Conservation (phyloP, 2,329 filamentous ascomycete genomes). For the Penicillium verrucosum region DNA sequence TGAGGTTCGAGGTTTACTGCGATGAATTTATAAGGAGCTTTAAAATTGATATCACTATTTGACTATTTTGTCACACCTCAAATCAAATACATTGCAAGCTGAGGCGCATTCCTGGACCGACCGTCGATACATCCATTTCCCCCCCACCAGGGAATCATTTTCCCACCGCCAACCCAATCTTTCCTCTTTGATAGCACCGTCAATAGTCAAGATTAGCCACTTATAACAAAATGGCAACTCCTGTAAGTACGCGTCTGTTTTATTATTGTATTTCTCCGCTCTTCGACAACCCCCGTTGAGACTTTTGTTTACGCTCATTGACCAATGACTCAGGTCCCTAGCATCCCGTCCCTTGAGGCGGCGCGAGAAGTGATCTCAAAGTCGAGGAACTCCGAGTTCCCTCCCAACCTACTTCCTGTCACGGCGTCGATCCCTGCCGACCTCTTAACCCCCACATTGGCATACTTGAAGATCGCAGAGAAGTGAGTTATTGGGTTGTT, state of each 20-base stretch:
- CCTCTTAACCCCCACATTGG: constrained; percentile 88
- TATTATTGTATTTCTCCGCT: neutral
- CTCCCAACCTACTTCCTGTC: constrained; percentile 76
- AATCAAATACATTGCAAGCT: neutral
- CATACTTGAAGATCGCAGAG: constrained; percentile 85
- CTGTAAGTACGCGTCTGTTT: constrained; percentile 18
- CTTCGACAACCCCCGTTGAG: neutral
- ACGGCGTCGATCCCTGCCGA: constrained; percentile 85
- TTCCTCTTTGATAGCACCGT: constrained; percentile 1
- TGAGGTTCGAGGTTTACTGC: neutral
- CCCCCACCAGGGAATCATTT: constrained; percentile 23
- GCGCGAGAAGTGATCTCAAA: constrained; percentile 56
- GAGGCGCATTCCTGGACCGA: neutral
- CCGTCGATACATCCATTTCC: neutral
- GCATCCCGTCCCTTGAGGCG: constrained; percentile 61
- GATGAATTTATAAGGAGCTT: neutral
- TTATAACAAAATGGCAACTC: constrained; percentile 26
- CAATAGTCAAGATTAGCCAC: neutral
- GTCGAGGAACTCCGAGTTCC: constrained; percentile 51
- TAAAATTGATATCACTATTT: neutral
- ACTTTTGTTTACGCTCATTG: constrained; percentile 9
- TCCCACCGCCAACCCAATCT: constrained; percentile 20
- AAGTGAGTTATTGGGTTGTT: constrained; percentile 51
- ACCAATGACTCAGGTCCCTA: constrained; percentile 40
- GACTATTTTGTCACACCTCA: neutral